phyloP scores from a whole-genome alignment of 164 flowering plant species.

The Berberis thunbergii region DNA sequence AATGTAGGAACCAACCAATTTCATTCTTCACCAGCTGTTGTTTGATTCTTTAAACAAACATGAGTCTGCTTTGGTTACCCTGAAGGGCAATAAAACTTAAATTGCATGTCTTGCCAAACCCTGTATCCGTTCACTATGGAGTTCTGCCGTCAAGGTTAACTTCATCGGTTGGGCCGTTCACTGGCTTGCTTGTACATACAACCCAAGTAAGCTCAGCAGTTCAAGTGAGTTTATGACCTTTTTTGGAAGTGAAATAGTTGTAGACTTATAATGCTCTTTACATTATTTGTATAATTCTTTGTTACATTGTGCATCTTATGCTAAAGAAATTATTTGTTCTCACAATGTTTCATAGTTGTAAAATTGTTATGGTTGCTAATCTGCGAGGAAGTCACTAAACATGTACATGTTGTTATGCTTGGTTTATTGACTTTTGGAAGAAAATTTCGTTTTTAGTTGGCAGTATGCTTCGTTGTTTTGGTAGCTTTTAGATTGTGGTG shows the following conservation, averaged over 20 bases:
- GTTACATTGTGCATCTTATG: slow-evolving; percentile 9
- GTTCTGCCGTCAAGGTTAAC: background rate
- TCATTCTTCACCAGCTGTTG: slow-evolving; percentile 34
- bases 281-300: slow-evolving; percentile 24
- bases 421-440: too few relatives aligned
- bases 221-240: too few relatives aligned
- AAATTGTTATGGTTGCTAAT: background rate
- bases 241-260: background rate
- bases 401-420: too few relatives aligned
- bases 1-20: slow-evolving; percentile 34
- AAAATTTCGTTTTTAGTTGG: too few relatives aligned
- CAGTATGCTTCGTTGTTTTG: too few relatives aligned
- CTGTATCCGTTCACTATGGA: background rate
- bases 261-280: slow-evolving; percentile 10
- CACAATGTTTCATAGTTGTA: background rate
- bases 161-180: too few relatives aligned
- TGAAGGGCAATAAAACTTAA: background rate
- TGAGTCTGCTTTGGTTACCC: slow-evolving; percentile 4
- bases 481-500: too few relatives aligned
- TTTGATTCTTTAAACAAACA: slow-evolving; percentile 15
- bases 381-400: too few relatives aligned
- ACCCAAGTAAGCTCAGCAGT: background rate
- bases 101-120: background rate
- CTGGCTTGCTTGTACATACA: slow-evolving; percentile 9
- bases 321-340: slow-evolving; percentile 8